Evolutionary conservation across 1,284 basidiomycete genomes (phyloP), one percentile per base, ranked within the genome.

Genomic region (Apiotrichum porosum): DNA sequence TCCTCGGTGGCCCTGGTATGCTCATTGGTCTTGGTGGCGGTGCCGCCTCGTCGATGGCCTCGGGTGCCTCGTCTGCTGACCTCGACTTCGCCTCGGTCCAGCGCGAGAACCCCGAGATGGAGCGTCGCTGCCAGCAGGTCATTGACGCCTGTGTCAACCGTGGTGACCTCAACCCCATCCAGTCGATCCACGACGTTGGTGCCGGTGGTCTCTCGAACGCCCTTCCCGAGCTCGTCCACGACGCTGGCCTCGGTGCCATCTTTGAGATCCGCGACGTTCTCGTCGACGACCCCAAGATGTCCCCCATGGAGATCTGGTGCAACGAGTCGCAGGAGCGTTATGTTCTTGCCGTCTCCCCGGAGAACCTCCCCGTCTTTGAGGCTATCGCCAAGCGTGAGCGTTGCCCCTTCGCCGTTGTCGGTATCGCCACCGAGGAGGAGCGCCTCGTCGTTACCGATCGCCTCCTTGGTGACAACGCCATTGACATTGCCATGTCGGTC

Each of bases 271-370:
- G 94, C 17, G 88, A 97, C 60, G 84, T 98, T 9, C 81, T 89
- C 22, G 82, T 97, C 37, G 94, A 91, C 32, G 95, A 98, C 71
- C 79, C 81, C 26, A 84, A 85, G 38, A 91, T 99, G 89, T 93
- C 88, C 9, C 95, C 94, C 0, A 97, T 98, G 92, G 94, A 97
- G 76, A 97, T 98, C 53, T 99, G 94, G 94, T 98, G 95, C 73
- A 99, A 99, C 74, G 95, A 99, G 75, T 88, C 85, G 57, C 94
- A 99, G 76, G 94, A 99, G 69, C 84, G 95, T 37, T 98, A 98
- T 68, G 95, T 98, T 28, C 80, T 98, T 26, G 95, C 91, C 15
- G 80, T 95, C 52, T 79, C 80, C 1, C 80, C 82, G 4, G 79
- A 82, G 15, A 71, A 77, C 15, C 63, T 78, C 22, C 58, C 63